phyloP scores from a whole-genome alignment of 768 basidiomycete species.

The Clavaria fumosa region DNA sequence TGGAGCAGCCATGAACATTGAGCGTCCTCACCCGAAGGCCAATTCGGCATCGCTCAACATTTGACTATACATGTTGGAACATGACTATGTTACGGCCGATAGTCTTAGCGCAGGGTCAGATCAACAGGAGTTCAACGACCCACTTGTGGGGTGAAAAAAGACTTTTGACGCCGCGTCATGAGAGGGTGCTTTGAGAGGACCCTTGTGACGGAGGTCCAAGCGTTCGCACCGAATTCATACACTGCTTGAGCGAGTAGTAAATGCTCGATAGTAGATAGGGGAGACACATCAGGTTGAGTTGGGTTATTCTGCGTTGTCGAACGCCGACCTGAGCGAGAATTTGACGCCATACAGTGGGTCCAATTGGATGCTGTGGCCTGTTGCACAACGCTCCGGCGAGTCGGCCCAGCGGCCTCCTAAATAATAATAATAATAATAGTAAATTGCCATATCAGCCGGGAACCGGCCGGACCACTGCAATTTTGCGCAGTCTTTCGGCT shows the following conservation, averaged over 20 bases:
- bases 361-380: constrained; percentile 2
- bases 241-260: constrained; percentile 79
- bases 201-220: constrained; percentile 54
- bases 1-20: no score
- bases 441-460: no score
- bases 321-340: constrained; percentile 10
- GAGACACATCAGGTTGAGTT: constrained; percentile 8
- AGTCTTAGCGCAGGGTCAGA: no score
- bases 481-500: no score
- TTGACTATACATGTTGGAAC: constrained; percentile 46
- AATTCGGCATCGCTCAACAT: constrained; percentile 56
- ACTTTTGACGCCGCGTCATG: constrained; percentile 40
- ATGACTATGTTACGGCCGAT: constrained; percentile 40
- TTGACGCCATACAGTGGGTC: constrained; percentile 7
- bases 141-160: constrained; percentile 58
- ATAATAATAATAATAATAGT: no score
- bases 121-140: constrained; percentile 14
- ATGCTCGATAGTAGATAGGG: constrained; percentile 37
- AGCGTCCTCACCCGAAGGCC: constrained; percentile 41
- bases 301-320: constrained; percentile 16
- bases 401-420: no score
- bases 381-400: no score
- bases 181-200: constrained; percentile 60
- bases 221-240: constrained; percentile 59
- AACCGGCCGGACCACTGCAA: no score